Evolutionary conservation across 257 asterid species (phyloP), one percentile per base, ranked within the genome.

Genomic region (Apocynum venetum): DNA sequence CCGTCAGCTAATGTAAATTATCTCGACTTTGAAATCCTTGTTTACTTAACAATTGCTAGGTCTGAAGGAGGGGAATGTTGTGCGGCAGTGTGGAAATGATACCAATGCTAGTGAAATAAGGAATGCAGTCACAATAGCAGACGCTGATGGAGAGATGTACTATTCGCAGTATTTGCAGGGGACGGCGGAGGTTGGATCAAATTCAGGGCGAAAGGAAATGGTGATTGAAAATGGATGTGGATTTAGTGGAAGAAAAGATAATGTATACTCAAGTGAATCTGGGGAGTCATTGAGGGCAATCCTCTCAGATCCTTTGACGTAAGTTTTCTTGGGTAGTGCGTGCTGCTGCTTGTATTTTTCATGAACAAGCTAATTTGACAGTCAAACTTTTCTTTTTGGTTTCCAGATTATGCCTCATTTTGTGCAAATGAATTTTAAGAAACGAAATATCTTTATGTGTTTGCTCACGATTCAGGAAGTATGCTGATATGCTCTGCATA

Each of bases 261-360:
- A 81, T 44, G 81, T 80, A 2, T 84, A 72, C 83, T 78, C 80
- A 17, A 81, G 84, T 86, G 98, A 93, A 68, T 79, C 94, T 0
- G 88, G 89, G 86, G 96, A 92, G 76, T 82, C 97, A 0, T 83
- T 96, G 85, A 93, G 96, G 85, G 82, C 86, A 60, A 90, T 88
- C 80, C 87, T 96, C 25, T 89, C 96, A 2, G 99, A 96, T 85
- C 98, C 98, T 77, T 59, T 96, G 35, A 89, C 97, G 98, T 93
- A 85, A 75, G 97, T 80, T 51, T 68, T 82, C 65, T 82, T 56
- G 46, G 3, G 19, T 35, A 15, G 19, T 72, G 69, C 17, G 76
- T 25, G 6, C 71, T 9, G 52, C 15, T 47, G 75, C 55, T 71
- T 36, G 41, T 72, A 3, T 6, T 10, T 57, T n/a, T 51, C 36